A percentile compares a stretch with the other conserved stretches of the same genome.
Conservation (phyloP, 2,329 filamentous ascomycete species). For the Furcasterigmium sp. region DNA sequence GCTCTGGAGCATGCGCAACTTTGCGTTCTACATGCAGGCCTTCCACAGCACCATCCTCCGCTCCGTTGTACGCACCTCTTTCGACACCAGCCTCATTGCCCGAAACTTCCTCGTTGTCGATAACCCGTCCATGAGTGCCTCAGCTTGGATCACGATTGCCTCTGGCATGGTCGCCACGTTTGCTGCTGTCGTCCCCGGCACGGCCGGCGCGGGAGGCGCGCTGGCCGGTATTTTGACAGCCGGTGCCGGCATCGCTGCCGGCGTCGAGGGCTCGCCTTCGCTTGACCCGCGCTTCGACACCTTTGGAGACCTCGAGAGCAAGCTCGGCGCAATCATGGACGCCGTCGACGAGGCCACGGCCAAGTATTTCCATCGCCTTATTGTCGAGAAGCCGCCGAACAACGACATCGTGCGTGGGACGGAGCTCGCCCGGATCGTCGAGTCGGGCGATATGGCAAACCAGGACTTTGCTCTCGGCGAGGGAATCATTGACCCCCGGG, state of each 20-base stretch:
- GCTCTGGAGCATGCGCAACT: slow-evolving; percentile 5
- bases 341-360: neutral
- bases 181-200: slow-evolving; percentile 1
- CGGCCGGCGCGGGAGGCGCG: neutral
- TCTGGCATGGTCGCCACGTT: slow-evolving; percentile 1
- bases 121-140: neutral
- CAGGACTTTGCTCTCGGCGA: slow-evolving; percentile 5
- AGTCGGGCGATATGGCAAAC: slow-evolving; percentile 2
- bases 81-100: neutral
- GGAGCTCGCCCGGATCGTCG: slow-evolving; percentile 1
- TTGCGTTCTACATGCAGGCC: slow-evolving; percentile 2
- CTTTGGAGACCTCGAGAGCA: slow-evolving; percentile 1
- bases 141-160: slow-evolving; percentile 2
- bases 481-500: neutral
- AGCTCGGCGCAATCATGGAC: neutral
- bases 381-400: neutral
- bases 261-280: neutral
- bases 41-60: neutral
- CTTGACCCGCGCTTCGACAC: neutral
- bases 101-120: neutral
- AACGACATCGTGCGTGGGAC: slow-evolving; percentile 1
- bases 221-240: neutral
- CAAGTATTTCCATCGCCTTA: neutral
- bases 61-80: neutral
- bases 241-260: slow-evolving; percentile 1